Conservation (phyloP, 345 rosid genomes). For the Acer yangbiense region DNA sequence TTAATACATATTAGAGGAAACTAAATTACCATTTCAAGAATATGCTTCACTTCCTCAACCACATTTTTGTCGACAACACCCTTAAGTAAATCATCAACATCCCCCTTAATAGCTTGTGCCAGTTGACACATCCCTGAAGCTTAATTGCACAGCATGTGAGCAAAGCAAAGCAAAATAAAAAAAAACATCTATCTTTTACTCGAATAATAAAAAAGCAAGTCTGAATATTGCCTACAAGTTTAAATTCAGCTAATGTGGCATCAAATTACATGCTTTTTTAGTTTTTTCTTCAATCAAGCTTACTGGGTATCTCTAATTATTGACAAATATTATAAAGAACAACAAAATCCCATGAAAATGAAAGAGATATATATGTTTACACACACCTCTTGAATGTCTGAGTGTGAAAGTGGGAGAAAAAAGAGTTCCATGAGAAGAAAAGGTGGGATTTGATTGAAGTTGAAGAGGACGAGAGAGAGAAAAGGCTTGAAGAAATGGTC, state of each 20-base stretch:
- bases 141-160: constrained; percentile 16
- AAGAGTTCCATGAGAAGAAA: constrained; percentile 24
- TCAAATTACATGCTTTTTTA: neutral
- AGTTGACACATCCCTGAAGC: constrained; percentile 58
- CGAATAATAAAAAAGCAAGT: neutral
- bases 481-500: constrained; percentile 44
- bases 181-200: constrained; percentile 3
- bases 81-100: constrained; percentile 55
- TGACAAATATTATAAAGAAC: neutral
- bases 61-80: constrained; percentile 57
- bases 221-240: neutral
- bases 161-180: constrained; percentile 1
- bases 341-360: neutral
- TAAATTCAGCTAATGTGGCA: neutral
- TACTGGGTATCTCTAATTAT: constrained; percentile 17
- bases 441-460: constrained; percentile 12
- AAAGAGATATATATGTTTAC: constrained; percentile 7
- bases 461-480: constrained; percentile 36
- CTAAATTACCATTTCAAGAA: constrained; percentile 70
- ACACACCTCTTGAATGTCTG: neutral
- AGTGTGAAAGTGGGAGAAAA: constrained; percentile 13
- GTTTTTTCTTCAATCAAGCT: constrained; percentile 3
- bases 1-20: neutral
- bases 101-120: constrained; percentile 67
- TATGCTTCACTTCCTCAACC: constrained; percentile 69